Percentiles rank a stretch among this genome's conserved stretches.
These are phyloP conservation scores for Leptodontidium sp. DNA, from an alignment of 2,329 filamentous ascomycete genomes.

Conservation along the genomic window DNA sequence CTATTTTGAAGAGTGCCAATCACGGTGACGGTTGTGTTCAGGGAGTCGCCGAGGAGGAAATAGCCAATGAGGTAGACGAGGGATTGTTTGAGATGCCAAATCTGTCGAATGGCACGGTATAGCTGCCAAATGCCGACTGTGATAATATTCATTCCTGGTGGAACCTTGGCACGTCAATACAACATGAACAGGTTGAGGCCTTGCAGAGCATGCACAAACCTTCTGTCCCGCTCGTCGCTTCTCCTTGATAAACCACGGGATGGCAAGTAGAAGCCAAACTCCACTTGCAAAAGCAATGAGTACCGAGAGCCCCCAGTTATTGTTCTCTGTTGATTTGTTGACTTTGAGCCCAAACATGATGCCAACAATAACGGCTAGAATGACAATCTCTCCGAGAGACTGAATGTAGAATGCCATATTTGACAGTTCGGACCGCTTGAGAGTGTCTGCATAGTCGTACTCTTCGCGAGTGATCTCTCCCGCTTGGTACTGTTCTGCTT, in stretches of 20 bases:
- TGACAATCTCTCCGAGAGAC: constrained; percentile 66
- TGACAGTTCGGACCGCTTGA: constrained; percentile 68
- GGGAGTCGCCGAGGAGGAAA: constrained; percentile 71
- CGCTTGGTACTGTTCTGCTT: constrained; percentile 56
- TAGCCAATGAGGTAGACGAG: constrained; percentile 70
- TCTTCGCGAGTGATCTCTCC: constrained; percentile 64
- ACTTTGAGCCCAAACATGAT: constrained; percentile 68
- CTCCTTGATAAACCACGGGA: constrained; percentile 73
- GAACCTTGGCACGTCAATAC: constrained; percentile 51
- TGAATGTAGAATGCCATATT: constrained; percentile 72
- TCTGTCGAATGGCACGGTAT: constrained; percentile 62
- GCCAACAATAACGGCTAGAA: constrained; percentile 67
- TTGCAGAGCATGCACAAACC: background rate
- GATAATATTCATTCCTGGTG: constrained; percentile 55
- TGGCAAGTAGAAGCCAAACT: constrained; percentile 68
- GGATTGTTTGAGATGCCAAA: constrained; percentile 71
- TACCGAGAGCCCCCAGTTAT: constrained; percentile 71
- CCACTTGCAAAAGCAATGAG: constrained; percentile 71
- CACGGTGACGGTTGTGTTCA: constrained; percentile 75
- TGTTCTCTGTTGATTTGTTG: constrained; percentile 63
- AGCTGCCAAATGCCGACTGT: constrained; percentile 37
- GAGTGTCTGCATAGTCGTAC: constrained; percentile 66
- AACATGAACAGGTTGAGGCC: background rate
- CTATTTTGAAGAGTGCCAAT: constrained; percentile 71
- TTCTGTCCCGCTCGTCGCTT: constrained; percentile 63